These are phyloP conservation scores for Lipomyces kockii DNA, from an alignment of 805 yeast species.

Conservation along the genomic window DNA sequence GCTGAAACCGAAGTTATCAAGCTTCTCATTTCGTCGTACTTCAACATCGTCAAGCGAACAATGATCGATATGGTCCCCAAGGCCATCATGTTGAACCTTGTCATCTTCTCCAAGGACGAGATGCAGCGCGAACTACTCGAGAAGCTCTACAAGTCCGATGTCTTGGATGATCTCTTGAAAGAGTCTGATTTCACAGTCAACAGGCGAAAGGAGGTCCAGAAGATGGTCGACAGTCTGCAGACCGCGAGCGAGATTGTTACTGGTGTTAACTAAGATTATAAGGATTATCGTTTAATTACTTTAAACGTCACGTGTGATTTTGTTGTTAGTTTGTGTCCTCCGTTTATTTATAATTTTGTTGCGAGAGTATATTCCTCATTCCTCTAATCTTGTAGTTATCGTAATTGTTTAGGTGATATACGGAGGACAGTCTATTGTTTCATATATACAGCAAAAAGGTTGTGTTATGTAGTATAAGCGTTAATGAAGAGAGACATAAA, in stretches of 20 bases:
- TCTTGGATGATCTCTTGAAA: constrained; percentile 73
- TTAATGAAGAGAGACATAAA: not conserved
- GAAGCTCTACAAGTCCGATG: constrained; percentile 77
- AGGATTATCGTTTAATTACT: not conserved
- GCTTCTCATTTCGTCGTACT: constrained; percentile 86
- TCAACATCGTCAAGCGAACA: constrained; percentile 89
- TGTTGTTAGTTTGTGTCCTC: not conserved
- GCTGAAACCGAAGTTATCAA: constrained; percentile 98
- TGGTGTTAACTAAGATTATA: constrained; percentile 31
- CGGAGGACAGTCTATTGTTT: not conserved
- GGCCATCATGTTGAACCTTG: constrained; percentile 90
- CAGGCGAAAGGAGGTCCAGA: constrained; percentile 90
- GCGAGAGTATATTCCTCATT: not conserved
- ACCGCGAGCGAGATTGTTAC: constrained; percentile 91
- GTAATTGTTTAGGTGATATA: not conserved
- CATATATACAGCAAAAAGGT: not conserved
- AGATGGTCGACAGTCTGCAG: constrained; percentile 90
- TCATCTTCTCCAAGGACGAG: constrained; percentile 75
- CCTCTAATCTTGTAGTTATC: not conserved
- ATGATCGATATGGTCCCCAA: constrained; percentile 94
- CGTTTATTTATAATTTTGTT: not conserved
- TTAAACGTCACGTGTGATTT: not conserved
- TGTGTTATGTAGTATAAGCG: not conserved
- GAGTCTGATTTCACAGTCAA: constrained; percentile 92
- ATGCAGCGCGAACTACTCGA: constrained; percentile 89